phyloP scores from a whole-genome alignment of 2,329 filamentous ascomycete species.

The Metarhizium sp. region DNA sequence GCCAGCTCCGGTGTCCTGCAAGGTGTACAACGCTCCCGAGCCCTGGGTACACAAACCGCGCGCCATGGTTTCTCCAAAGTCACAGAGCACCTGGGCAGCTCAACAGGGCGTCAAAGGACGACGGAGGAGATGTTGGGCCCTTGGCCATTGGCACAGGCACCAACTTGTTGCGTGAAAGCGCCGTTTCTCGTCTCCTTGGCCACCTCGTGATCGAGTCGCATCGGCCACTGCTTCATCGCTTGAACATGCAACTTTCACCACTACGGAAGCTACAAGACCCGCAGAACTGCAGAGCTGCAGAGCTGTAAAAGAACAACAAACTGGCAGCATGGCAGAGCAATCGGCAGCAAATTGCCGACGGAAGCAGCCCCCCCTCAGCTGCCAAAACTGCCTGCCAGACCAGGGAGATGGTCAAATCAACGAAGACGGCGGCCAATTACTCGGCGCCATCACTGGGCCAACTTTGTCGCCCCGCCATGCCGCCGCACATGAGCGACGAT shows the following conservation, averaged over 20 bases:
- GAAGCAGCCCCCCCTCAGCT: not conserved
- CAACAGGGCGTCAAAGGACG: no score
- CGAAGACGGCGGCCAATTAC: conserved; percentile 3
- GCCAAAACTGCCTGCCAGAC: not conserved
- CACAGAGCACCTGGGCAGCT: not conserved
- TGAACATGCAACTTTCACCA: not conserved
- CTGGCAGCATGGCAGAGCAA: not conserved
- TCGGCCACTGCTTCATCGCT: not conserved
- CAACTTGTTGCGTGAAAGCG: not conserved
- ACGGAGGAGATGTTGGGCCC: no score
- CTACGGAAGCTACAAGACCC: not conserved
- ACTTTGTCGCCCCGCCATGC: not conserved
- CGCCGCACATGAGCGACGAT: not conserved
- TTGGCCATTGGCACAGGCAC: no score
- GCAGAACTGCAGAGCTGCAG: not conserved
- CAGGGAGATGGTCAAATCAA: not conserved
- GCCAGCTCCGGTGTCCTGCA: no score
- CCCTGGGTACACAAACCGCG: not conserved
- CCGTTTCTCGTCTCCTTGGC: not conserved
- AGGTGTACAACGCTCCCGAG: no score
- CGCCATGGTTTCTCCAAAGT: not conserved
- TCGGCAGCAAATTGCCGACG: conserved; percentile 3
- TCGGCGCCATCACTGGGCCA: conserved; percentile 4
- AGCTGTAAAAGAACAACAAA: not conserved
- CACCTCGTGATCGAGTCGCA: not conserved